Evolutionary conservation across 2,329 filamentous ascomycete genomes (phyloP), one percentile per base, ranked within the genome.

Genomic region (Colletotrichum coccodes): DNA sequence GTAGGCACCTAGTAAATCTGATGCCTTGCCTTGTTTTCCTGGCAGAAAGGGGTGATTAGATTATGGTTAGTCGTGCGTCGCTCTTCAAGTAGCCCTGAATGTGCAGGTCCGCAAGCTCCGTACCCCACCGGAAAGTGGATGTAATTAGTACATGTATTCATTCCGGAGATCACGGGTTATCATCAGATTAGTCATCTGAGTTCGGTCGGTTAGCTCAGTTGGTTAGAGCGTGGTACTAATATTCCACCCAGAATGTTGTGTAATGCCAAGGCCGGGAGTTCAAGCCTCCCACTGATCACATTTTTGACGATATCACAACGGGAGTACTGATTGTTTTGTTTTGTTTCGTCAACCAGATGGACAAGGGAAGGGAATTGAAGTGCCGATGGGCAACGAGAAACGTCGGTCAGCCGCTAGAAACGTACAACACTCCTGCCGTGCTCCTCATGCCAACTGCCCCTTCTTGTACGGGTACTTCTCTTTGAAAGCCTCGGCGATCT

Each of bases 401-500:
- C n/a, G n/a, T n/a, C n/a, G n/a, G n/a, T 23, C 18, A 4, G 18
- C 16, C 9, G 23, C 14, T 32, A 12, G 9, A 4, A 12, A 54
- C 23, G 12, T 9, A 12, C n/a, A 40, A 9, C n/a, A 28, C 3
- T 11, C 9, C 34, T 16, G 26, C 34, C 32, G 60, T 36, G 3
- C 26, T 1, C 18, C 14, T 30, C 14, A 74, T 3, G 72, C 70
- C 56, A 81, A 70, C 54, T 79, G 75, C 0, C 81, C 81, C 73
- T 80, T 82, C 76, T 79, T 79, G 68, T 86, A 86, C 0, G 85
- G 85, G 70, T 83, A 86, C 63, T 83, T 79, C 64, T 79, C 75
- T 69, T 78, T 81, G 63, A 86, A 87, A 3, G 81, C 76, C 71
- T 85, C 80, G 0, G 85, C 86, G 73, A 87, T 87, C 69, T 87